Evolutionary conservation across 129 eudicot genomes (phyloP).

Genomic region (Saposhnikovia divaricata): DNA sequence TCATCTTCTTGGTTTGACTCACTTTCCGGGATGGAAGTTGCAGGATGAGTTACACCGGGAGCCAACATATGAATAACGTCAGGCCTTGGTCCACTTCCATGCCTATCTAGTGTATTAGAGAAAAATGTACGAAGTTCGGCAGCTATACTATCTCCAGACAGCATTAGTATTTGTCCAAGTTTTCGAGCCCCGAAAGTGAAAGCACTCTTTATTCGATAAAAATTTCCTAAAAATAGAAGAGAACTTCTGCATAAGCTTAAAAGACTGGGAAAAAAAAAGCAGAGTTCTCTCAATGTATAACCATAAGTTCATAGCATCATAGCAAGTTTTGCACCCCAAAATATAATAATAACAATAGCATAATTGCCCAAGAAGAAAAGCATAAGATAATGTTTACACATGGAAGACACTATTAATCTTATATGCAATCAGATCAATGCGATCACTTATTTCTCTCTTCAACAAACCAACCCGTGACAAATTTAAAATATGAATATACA

Average conservation of each 20-base stretch:
- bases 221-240: conserved; percentile 47
- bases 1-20: conserved; percentile 20
- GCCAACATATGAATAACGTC: conserved; percentile 31
- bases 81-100: conserved; percentile 56
- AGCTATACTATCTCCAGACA: conserved; percentile 42
- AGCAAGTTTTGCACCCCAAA: background rate
- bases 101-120: conserved; percentile 60
- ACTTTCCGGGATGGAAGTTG: background rate
- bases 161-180: conserved; percentile 51
- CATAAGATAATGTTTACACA: background rate
- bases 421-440: background rate
- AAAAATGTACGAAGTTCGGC: conserved; percentile 58
- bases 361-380: background rate
- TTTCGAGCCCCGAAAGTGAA: conserved; percentile 73
- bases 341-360: background rate
- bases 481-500: background rate
- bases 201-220: conserved; percentile 85
- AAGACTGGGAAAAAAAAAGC: background rate
- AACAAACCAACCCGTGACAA: background rate
- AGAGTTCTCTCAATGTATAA: background rate
- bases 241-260: background rate
- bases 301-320: background rate
- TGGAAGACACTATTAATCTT: background rate
- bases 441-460: background rate
- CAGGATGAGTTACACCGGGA: conserved; percentile 12